Conservation (phyloP, 805 yeast genomes). For the Jamesozyma piceae region DNA sequence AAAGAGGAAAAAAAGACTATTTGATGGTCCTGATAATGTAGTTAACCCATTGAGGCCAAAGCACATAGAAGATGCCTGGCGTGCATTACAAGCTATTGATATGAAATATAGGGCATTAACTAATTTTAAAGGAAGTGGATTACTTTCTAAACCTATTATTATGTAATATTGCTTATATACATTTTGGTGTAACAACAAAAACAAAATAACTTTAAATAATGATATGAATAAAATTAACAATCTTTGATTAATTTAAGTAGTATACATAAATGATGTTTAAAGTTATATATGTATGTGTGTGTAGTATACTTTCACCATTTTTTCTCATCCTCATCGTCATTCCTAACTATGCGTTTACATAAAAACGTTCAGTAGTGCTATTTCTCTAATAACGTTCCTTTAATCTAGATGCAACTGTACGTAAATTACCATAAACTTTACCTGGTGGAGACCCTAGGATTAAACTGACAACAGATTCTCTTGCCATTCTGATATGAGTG, state of each 20-base stretch:
- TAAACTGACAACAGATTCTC: constrained; percentile 89
- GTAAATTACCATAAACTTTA: constrained; percentile 91
- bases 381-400: constrained; percentile 72
- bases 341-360: too few species aligned
- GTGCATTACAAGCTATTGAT: constrained; percentile 54
- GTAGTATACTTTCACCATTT: not conserved
- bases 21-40: constrained; percentile 83
- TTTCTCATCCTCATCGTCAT: not conserved
- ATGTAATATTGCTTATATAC: constrained; percentile 15
- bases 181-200: too few species aligned
- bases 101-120: constrained; percentile 55
- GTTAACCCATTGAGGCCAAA: constrained; percentile 68
- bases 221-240: not conserved
- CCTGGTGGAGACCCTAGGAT: constrained; percentile 98
- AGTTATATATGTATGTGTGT: not conserved
- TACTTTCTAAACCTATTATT: constrained; percentile 29
- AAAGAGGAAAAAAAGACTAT: constrained; percentile 47
- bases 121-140: constrained; percentile 50
- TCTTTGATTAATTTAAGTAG: not conserved
- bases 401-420: constrained; percentile 94
- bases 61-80: constrained; percentile 86
- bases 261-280: not conserved
- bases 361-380: not conserved
- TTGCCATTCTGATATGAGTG: constrained; percentile 95
- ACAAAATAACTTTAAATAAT: too few species aligned